Percentiles rank a stretch among this genome's conserved stretches.
Evolutionary conservation across 179 eudicot species (phyloP).

Genomic region (Silene vulgaris): DNA sequence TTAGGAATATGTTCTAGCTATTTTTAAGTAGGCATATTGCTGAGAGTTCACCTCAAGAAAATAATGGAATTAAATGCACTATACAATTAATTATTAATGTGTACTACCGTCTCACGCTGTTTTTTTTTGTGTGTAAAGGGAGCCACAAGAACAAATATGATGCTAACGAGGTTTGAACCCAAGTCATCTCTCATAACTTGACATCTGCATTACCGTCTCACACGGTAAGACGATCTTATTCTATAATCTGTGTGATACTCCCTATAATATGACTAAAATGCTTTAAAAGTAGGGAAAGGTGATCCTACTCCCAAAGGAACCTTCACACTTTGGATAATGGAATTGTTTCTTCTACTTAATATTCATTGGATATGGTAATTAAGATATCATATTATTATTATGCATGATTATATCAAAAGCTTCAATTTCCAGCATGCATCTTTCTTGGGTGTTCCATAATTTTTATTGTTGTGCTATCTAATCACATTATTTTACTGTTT

Average conservation of each 20-base stretch:
- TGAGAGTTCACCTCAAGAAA: slow-evolving; percentile 17
- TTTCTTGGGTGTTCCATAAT: slow-evolving; percentile 17
- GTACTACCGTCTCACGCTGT: too few species aligned
- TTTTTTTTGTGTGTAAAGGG: too few species aligned
- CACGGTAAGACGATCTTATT: too few species aligned
- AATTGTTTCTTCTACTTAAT: slow-evolving; percentile 25
- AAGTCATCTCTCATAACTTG: too few species aligned
- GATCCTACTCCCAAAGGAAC: slow-evolving; percentile 31
- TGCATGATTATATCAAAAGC: slow-evolving; percentile 38
- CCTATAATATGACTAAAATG: background rate
- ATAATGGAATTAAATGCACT: slow-evolving; percentile 13
- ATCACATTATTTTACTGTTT: slow-evolving; percentile 22
- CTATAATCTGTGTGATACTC: too few species aligned
- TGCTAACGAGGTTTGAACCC: too few species aligned
- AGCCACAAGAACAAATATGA: too few species aligned
- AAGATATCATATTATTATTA: background rate
- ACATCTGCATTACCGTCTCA: too few species aligned
- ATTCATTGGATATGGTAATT: slow-evolving; percentile 21
- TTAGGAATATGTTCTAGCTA: slow-evolving; percentile 15
- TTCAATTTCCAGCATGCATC: slow-evolving; percentile 27
- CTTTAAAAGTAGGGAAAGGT: slow-evolving; percentile 34
- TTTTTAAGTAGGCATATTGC: slow-evolving; percentile 12
- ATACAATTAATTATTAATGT: background rate
- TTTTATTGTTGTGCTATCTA: slow-evolving; percentile 17
- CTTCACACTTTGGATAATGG: slow-evolving; percentile 25